phyloP scores from a whole-genome alignment of 169 alveolate genomes.

The Neospora caninum region DNA sequence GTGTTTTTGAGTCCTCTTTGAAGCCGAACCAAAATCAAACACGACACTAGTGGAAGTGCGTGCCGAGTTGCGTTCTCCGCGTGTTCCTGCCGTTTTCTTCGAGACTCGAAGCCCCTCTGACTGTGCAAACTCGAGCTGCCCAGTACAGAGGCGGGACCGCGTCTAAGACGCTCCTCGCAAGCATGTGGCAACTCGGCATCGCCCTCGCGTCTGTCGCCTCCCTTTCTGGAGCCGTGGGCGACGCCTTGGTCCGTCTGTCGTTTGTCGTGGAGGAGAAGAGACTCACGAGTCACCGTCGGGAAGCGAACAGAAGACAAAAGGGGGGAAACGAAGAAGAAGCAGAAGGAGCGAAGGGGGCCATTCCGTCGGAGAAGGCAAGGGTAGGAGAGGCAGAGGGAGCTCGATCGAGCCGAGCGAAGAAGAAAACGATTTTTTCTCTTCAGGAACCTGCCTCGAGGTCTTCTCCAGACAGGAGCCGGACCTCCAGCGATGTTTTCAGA shows the following conservation, averaged over 20 bases:
- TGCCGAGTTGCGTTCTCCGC: no score
- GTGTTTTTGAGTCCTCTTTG: no score
- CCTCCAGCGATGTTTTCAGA: not conserved
- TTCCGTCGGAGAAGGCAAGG: not conserved
- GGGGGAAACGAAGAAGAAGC: not conserved
- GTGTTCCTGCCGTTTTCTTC: no score
- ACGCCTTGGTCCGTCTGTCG: slow-evolving; percentile 32
- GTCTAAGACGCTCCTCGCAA: not conserved
- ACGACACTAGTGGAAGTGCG: no score
- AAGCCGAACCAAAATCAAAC: no score
- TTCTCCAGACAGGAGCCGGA: no score
- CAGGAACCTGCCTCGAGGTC: no score
- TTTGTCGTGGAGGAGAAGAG: slow-evolving; percentile 15
- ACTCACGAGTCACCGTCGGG: not conserved
- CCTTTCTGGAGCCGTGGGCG: slow-evolving; percentile 6
- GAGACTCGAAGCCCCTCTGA: no score
- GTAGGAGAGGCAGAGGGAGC: not conserved
- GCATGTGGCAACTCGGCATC: slow-evolving; percentile 40
- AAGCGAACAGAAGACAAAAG: not conserved
- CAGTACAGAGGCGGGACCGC: no score
- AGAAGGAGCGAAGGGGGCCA: not conserved
- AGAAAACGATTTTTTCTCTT: no score
- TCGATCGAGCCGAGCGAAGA: not conserved
- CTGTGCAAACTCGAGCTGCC: no score
- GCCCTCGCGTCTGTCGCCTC: slow-evolving; percentile 29